Evolutionary conservation across 2,329 filamentous ascomycete genomes (phyloP).

Genomic region (Talaromyces amestolkiae): DNA sequence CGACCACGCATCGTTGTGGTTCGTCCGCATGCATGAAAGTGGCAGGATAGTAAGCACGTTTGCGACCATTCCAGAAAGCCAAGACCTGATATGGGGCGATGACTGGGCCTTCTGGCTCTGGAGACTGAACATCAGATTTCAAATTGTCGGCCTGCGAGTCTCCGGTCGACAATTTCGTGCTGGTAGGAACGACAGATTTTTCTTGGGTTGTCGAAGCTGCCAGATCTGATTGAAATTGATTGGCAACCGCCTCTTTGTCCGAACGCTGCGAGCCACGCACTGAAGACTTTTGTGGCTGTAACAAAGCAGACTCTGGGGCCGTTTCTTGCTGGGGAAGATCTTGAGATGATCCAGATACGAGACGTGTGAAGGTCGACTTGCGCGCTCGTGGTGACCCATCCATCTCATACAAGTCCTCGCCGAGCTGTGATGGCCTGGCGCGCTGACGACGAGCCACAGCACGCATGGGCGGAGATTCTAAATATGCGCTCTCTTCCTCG

Average conservation of each 20-base stretch:
- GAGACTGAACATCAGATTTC: constrained; percentile 14
- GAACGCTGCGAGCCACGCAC: constrained; percentile 22
- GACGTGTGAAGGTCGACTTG: neutral
- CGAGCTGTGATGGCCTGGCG: constrained; percentile 25
- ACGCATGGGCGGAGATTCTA: constrained; percentile 22
- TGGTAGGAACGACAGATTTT: neutral
- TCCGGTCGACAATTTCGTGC: neutral
- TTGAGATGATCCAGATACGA: neutral
- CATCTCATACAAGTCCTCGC: constrained; percentile 37
- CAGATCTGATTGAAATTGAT: constrained; percentile 17
- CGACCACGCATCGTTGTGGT: constrained; percentile 45
- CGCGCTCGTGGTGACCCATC: constrained; percentile 33
- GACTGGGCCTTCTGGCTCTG: constrained; percentile 24
- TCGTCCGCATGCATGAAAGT: constrained; percentile 48
- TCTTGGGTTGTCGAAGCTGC: neutral
- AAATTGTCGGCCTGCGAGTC: neutral
- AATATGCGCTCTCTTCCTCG: constrained; percentile 20
- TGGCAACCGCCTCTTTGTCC: neutral
- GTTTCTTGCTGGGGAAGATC: neutral
- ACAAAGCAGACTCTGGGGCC: neutral
- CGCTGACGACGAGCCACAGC: constrained; percentile 25
- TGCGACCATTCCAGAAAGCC: constrained; percentile 57
- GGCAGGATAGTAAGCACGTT: constrained; percentile 58
- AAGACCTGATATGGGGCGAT: constrained; percentile 55
- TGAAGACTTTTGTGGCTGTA: constrained; percentile 15